These are phyloP conservation scores for Hibiscus syriacus DNA, from an alignment of 345 rosid genomes.

Conservation along the genomic window DNA sequence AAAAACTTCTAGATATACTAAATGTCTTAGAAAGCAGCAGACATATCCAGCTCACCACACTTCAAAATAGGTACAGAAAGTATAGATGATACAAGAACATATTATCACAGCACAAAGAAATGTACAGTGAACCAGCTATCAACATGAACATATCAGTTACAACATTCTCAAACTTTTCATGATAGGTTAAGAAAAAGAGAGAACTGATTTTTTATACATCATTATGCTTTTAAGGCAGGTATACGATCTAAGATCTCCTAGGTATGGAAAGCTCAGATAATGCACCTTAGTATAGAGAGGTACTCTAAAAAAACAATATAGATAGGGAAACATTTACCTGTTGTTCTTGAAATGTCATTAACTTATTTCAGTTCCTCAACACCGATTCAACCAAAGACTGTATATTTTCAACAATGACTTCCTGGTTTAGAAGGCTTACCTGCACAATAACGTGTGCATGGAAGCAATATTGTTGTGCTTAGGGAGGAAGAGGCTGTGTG, in stretches of 20 bases:
- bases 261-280: constrained; percentile 9
- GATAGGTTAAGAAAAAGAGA: neutral
- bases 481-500: neutral
- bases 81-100: neutral
- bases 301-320: neutral
- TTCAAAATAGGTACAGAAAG: neutral
- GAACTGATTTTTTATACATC: neutral
- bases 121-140: neutral
- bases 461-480: neutral
- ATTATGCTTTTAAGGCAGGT: constrained; percentile 3
- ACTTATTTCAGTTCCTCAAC: constrained; percentile 66
- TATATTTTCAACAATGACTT: constrained; percentile 68
- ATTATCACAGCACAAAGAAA: neutral
- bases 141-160: neutral
- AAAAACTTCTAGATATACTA: neutral
- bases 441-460: constrained; percentile 20
- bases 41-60: neutral
- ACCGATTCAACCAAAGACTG: constrained; percentile 64
- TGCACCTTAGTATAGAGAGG: neutral
- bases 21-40: neutral
- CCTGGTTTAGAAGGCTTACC: constrained; percentile 97
- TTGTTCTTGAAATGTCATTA: constrained; percentile 75
- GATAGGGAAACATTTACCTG: constrained; percentile 40
- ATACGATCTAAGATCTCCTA: neutral
- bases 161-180: neutral